These are phyloP conservation scores for Rhytidhysteron rufulum DNA, from an alignment of 2,329 filamentous ascomycete species.

Conservation along the genomic window DNA sequence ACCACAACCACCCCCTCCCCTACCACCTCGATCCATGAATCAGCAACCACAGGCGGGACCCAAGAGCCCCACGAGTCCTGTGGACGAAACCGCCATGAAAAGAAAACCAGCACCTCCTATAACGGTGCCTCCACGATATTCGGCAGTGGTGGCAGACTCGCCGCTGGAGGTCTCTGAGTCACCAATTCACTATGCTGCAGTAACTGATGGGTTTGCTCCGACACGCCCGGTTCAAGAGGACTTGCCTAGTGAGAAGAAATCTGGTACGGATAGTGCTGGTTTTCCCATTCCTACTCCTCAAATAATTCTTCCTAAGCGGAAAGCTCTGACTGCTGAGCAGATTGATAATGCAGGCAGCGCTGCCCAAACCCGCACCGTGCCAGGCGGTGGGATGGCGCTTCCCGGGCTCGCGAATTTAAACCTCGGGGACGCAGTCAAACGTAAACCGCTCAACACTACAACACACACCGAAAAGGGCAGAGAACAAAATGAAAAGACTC, in stretches of 20 bases:
- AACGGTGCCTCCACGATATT: constrained; percentile 42
- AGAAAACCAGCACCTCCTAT: constrained; percentile 43
- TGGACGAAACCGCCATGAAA: constrained; percentile 24
- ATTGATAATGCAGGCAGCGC: constrained; percentile 33
- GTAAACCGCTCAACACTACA: constrained; percentile 14
- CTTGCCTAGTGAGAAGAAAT: constrained; percentile 31
- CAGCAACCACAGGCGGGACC: constrained; percentile 5
- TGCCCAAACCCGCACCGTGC: constrained; percentile 6
- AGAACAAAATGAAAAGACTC: constrained; percentile 5
- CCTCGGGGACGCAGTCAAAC: constrained; percentile 11
- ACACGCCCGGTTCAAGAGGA: constrained; percentile 17
- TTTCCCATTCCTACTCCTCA: constrained; percentile 30
- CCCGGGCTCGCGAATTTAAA: constrained; percentile 17
- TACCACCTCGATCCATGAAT: constrained; percentile 34
- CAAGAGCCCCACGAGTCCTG: constrained; percentile 23
- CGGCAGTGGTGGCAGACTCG: constrained; percentile 39
- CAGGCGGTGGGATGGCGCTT: constrained; percentile 17
- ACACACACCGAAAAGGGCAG: constrained; percentile 10
- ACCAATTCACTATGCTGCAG: constrained; percentile 36
- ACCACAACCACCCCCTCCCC: constrained; percentile 18
- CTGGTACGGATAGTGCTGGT: constrained; percentile 29
- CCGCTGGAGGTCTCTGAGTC: constrained; percentile 34
- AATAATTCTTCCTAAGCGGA: constrained; percentile 41
- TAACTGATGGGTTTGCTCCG: constrained; percentile 38
- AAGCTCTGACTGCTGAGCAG: constrained; percentile 42